Percentiles rank a stretch among this genome's conserved stretches.
Conservation (phyloP, 306 rosid species). For the Glycine latifolia region DNA sequence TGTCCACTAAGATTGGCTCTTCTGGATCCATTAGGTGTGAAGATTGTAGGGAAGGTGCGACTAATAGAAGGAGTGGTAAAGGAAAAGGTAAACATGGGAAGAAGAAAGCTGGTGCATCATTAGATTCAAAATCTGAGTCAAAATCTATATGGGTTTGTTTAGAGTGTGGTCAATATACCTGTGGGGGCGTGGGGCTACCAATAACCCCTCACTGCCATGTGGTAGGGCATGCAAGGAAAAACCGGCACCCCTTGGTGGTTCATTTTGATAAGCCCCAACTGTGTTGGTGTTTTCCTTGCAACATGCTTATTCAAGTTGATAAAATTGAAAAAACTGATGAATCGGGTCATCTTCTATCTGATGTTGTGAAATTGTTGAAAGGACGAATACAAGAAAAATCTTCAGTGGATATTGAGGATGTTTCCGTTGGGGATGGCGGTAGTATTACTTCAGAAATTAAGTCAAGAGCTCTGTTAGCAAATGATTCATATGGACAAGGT, state of each 20-base stretch:
- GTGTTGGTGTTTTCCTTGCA: conserved; percentile 91
- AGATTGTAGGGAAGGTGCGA: conserved; percentile 72
- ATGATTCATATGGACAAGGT: conserved; percentile 58
- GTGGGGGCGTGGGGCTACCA: conserved; percentile 96
- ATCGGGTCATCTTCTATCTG: conserved; percentile 54
- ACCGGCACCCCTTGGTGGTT: conserved; percentile 71
- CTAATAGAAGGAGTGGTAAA: conserved; percentile 69
- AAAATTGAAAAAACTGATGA: conserved; percentile 69
- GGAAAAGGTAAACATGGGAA: conserved; percentile 79
- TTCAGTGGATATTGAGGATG: conserved; percentile 56
- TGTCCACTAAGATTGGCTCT: conserved; percentile 65
- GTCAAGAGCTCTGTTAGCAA: conserved; percentile 45
- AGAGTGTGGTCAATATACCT: conserved; percentile 81
- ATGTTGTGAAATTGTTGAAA: conserved; percentile 70
- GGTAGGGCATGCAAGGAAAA: conserved; percentile 70
- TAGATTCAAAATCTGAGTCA: conserved; percentile 49
- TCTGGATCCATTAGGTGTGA: conserved; percentile 63
- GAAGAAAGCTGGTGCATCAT: conserved; percentile 68
- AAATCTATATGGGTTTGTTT: conserved; percentile 86
- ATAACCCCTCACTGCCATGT: conserved; percentile 66
- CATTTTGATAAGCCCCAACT: conserved; percentile 75
- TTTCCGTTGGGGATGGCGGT: conserved; percentile 51
- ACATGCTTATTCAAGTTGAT: conserved; percentile 63
- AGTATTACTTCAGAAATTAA: conserved; percentile 65
- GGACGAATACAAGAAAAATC: conserved; percentile 54